Conservation (phyloP, 495 filamentous ascomycete genomes). For the Lichenothelia convexa region DNA sequence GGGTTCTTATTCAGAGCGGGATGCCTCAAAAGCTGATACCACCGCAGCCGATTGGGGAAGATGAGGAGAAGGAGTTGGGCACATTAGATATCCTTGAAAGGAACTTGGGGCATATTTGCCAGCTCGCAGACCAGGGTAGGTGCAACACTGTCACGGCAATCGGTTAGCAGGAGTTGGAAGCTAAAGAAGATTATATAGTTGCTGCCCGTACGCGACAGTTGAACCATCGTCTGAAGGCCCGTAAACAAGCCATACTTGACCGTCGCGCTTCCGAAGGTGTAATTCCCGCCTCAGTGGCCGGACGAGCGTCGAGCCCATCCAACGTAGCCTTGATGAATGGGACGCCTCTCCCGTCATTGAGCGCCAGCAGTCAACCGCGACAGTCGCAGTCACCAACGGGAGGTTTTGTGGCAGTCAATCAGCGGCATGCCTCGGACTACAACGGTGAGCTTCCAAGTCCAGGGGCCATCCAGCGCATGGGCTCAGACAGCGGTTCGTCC, state of each 20-base stretch:
- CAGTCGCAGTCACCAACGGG: constrained; percentile 25
- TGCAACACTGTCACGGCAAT: background rate
- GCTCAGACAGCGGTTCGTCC: constrained; percentile 32
- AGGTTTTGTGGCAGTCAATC: constrained; percentile 43
- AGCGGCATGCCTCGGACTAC: constrained; percentile 17
- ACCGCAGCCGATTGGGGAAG: constrained; percentile 64
- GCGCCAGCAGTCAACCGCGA: constrained; percentile 8
- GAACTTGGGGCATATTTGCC: constrained; percentile 53
- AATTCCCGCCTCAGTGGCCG: constrained; percentile 5
- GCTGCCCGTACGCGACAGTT: constrained; percentile 65
- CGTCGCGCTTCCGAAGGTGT: constrained; percentile 21
- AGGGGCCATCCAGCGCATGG: constrained; percentile 30
- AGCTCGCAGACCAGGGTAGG: constrained; percentile 44
- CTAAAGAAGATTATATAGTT: constrained; percentile 26
- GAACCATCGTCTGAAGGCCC: constrained; percentile 61
- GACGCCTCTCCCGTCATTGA: too few species aligned
- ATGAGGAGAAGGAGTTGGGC: constrained; percentile 69
- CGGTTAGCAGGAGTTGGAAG: background rate
- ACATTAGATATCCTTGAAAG: constrained; percentile 69
- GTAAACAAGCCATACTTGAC: constrained; percentile 49
- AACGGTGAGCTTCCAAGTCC: constrained; percentile 18
- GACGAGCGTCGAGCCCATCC: constrained; percentile 20
- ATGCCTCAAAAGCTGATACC: constrained; percentile 71
- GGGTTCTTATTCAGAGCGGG: constrained; percentile 59
- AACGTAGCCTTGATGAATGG: constrained; percentile 19